phyloP scores from a whole-genome alignment of 2,329 filamentous ascomycete genomes.

The Fusarium setosum region DNA sequence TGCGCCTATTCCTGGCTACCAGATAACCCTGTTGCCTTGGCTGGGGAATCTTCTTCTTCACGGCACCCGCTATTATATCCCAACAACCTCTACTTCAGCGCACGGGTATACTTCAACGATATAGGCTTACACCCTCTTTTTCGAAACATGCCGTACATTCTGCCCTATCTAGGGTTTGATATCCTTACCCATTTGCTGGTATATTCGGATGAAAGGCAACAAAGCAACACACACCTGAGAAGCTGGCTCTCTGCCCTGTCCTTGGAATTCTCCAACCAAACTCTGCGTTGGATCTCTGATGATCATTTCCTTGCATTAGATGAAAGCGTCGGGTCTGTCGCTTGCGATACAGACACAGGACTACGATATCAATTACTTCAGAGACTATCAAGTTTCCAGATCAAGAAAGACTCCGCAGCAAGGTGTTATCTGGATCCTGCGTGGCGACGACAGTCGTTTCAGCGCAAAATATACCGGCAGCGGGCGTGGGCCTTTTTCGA shows the following conservation, averaged over 20 bases:
- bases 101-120: not conserved
- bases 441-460: not conserved
- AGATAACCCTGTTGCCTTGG: too few relatives aligned
- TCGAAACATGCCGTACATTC: not conserved
- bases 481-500: constrained; percentile 28
- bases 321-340: not conserved
- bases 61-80: not conserved
- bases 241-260: not conserved
- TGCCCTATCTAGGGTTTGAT: not conserved
- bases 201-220: not conserved
- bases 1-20: constrained; percentile 8
- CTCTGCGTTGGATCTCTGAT: too few relatives aligned
- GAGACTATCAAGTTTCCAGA: too few relatives aligned
- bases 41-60: too few relatives aligned
- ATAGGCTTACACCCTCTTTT: not conserved
- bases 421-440: not conserved
- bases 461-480: constrained; percentile 2
- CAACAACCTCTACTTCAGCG: not conserved
- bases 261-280: not conserved
- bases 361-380: not conserved
- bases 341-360: not conserved
- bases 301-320: not conserved
- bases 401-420: not conserved
- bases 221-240: not conserved
- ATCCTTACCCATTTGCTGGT: not conserved